Percentiles rank a stretch among this genome's conserved stretches.
phyloP scores from a whole-genome alignment of 805 yeast species.

The Torulaspora microellipsoides region DNA sequence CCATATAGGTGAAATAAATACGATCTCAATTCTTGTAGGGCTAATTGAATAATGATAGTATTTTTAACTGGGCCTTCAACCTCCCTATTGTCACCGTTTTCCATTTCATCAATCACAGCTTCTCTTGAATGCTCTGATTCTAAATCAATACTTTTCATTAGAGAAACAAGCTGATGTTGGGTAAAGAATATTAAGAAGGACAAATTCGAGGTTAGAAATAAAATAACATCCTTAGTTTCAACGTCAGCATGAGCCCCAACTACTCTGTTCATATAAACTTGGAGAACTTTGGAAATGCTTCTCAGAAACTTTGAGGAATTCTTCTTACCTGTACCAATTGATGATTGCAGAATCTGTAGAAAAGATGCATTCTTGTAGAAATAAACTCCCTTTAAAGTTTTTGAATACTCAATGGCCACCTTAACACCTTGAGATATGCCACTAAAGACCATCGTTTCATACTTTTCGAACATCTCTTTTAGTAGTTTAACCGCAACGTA shows the following conservation, averaged over 20 bases:
- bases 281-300: slow-evolving; percentile 14
- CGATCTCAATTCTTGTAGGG: slow-evolving; percentile 13
- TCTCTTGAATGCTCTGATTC: slow-evolving; percentile 27
- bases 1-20: slow-evolving; percentile 15
- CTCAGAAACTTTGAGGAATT: slow-evolving; percentile 17
- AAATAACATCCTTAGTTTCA: slow-evolving; percentile 12
- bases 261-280: slow-evolving; percentile 9
- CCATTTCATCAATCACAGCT: slow-evolving; percentile 17
- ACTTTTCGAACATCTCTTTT: slow-evolving; percentile 52
- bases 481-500: slow-evolving; percentile 51
- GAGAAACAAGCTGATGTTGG: slow-evolving; percentile 20
- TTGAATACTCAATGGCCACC: slow-evolving; percentile 45
- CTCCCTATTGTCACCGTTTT: neutral
- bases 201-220: slow-evolving; percentile 24
- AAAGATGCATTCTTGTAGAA: slow-evolving; percentile 15
- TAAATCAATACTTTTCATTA: slow-evolving; percentile 20
- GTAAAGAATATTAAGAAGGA: slow-evolving; percentile 16
- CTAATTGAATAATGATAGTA: slow-evolving; percentile 12
- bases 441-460: slow-evolving; percentile 67
- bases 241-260: slow-evolving; percentile 8
- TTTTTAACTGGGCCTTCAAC: slow-evolving; percentile 3
- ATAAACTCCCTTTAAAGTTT: slow-evolving; percentile 1
- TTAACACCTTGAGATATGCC: slow-evolving; percentile 60
- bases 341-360: slow-evolving; percentile 15
- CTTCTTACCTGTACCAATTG: slow-evolving; percentile 18